Evolutionary conservation across 345 rosid species (phyloP), one percentile per base, ranked within the genome.

Genomic region (Acer yangbiense): DNA sequence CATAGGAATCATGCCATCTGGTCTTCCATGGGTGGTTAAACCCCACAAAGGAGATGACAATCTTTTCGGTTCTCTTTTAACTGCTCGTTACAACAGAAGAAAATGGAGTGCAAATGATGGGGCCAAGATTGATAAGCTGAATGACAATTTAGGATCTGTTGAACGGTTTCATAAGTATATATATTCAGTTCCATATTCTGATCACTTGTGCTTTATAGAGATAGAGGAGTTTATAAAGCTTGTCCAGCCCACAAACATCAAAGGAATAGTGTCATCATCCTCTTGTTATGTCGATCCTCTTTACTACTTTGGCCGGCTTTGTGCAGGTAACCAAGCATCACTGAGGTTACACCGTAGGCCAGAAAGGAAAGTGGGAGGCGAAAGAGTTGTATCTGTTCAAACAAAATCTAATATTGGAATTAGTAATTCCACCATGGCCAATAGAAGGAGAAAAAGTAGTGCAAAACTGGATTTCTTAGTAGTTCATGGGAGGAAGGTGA

Each of bases 1-100:
- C 20, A 86, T 94, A 32, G 97, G 97, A 60, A 89, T 94, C 70
- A 90, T 94, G 92, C 96, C 98, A 63, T 94, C 94, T 6, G 97
- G 98, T 86, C 92, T 89, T 73, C 96, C 97, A 0, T 90, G 96
- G 96, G 69, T 89, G 58, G 77, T 78, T 66, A 85, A 80, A 77
- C 86, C 88, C 10, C 65, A 62, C 25, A 76, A 79, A 81, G 82
- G 85, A 79, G 83, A 82, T 74, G 86, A 17, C 58, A 85, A 71
- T 58, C 89, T 86, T 81, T 86, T 76, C 74, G 88, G 70, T 55
- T 90, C 89, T 69, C 76, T 80, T 66, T 65, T 80, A 48, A 72
- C 85, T 73, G 74, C 78, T 58, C 72, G 65, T 73, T 67, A 76
- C 75, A 76, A 67, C 64, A 76, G 68, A 27, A 81, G 82, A 67